Percentiles rank a stretch among this genome's conserved stretches.
phyloP scores from a whole-genome alignment of 2,329 filamentous ascomycete species.

The Aureobasidium sp. region DNA sequence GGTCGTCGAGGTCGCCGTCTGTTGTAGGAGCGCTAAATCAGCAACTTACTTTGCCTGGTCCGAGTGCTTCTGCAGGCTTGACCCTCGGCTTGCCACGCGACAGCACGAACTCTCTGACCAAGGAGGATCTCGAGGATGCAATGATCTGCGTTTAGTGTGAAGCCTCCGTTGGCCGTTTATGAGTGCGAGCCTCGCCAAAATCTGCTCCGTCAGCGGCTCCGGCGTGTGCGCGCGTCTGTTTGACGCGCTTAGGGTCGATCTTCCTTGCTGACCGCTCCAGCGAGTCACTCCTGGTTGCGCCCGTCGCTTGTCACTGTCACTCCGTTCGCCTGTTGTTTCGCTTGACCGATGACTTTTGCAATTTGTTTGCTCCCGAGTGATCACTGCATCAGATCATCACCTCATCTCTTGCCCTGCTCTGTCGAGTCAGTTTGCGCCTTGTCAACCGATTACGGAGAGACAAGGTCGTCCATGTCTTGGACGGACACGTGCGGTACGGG shows the following conservation, averaged over 20 bases:
- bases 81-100: slow-evolving; percentile 14
- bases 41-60: slow-evolving; percentile 6
- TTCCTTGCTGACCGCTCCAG: slow-evolving; percentile 6
- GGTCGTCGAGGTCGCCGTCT: background rate
- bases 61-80: slow-evolving; percentile 1
- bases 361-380: background rate
- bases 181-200: slow-evolving; percentile 7
- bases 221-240: slow-evolving; percentile 12
- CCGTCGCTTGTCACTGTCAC: slow-evolving; percentile 1
- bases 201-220: slow-evolving; percentile 9
- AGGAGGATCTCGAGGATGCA: slow-evolving; percentile 11
- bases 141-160: slow-evolving; percentile 11
- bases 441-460: background rate
- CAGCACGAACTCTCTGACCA: slow-evolving; percentile 9
- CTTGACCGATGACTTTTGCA: slow-evolving; percentile 4
- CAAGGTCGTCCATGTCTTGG: background rate
- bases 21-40: background rate
- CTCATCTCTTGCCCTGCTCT: background rate
- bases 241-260: slow-evolving; percentile 11
- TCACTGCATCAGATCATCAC: background rate
- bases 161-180: slow-evolving; percentile 11
- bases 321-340: slow-evolving; percentile 1
- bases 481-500: slow-evolving; percentile 8
- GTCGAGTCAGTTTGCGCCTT: slow-evolving; percentile 7
- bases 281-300: background rate